Conservation (phyloP, 805 yeast genomes). For the Zygoascus ofunaensis region DNA sequence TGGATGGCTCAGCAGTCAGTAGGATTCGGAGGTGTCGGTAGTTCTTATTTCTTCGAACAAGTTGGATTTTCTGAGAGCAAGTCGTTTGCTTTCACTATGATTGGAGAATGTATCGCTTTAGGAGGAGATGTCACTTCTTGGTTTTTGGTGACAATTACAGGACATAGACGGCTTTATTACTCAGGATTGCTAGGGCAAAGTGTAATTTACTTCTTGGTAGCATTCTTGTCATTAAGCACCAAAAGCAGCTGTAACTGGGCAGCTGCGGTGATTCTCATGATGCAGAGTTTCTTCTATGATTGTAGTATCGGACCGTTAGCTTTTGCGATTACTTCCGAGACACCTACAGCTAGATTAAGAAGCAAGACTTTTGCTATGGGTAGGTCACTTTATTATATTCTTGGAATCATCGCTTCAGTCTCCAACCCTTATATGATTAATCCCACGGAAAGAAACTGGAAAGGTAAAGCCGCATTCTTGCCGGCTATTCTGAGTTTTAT, state of each 20-base stretch:
- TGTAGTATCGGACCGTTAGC: conserved; percentile 37
- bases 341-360: conserved; percentile 35
- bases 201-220: background rate
- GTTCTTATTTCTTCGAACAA: conserved; percentile 43
- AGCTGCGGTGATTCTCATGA: conserved; percentile 37
- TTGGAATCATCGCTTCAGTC: conserved; percentile 15
- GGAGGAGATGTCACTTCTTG: conserved; percentile 12
- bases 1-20: conserved; percentile 40
- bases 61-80: conserved; percentile 25
- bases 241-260: conserved; percentile 21
- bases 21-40: conserved; percentile 23
- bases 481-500: conserved; percentile 32
- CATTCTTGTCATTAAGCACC: conserved; percentile 25
- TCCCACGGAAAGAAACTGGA: conserved; percentile 37
- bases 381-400: conserved; percentile 25
- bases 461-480: conserved; percentile 40
- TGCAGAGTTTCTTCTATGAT: conserved; percentile 36
- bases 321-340: conserved; percentile 35
- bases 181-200: conserved; percentile 27
- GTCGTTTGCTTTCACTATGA: conserved; percentile 38
- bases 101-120: conserved; percentile 1
- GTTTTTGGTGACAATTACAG: conserved; percentile 16
- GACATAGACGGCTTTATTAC: conserved; percentile 20
- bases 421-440: conserved; percentile 40
- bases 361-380: conserved; percentile 36